Conservation (phyloP, 805 yeast species). For the Starmerella scarabaei region DNA sequence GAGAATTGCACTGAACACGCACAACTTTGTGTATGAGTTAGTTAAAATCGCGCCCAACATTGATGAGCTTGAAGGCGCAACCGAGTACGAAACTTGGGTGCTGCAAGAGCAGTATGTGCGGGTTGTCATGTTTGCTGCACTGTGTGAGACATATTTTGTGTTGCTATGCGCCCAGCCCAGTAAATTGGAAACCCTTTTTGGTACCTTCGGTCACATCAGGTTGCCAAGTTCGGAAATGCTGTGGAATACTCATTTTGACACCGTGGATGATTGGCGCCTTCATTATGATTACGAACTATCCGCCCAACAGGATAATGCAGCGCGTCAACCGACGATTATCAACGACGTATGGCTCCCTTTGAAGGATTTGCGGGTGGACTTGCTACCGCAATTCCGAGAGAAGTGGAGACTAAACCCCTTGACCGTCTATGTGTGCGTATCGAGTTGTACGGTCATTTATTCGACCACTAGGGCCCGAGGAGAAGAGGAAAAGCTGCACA, state of each 20-base stretch:
- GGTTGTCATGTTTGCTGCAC: neutral
- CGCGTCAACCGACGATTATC: no score
- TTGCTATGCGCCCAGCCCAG: neutral
- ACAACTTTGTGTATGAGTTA: neutral
- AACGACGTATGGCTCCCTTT: no score
- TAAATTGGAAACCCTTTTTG: no score
- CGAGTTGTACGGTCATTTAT: no score
- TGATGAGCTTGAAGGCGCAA: neutral
- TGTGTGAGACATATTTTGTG: neutral
- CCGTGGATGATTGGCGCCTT: neutral
- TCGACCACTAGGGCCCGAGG: no score
- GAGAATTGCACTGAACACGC: neutral
- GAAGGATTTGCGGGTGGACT: no score
- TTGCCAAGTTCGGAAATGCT: slow-evolving; percentile 2
- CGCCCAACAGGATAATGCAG: neutral
- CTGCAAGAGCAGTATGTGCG: neutral
- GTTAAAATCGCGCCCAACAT: neutral
- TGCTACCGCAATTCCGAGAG: no score
- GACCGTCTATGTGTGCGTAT: no score
- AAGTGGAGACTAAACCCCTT: no score
- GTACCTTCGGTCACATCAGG: neutral
- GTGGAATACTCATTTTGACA: slow-evolving; percentile 1
- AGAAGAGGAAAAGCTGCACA: neutral
- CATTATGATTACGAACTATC: neutral
- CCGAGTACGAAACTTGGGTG: neutral